Base-by-base conservation (phyloP, 805 yeast genomes). In the Metschnikowia anglica region DNA sequence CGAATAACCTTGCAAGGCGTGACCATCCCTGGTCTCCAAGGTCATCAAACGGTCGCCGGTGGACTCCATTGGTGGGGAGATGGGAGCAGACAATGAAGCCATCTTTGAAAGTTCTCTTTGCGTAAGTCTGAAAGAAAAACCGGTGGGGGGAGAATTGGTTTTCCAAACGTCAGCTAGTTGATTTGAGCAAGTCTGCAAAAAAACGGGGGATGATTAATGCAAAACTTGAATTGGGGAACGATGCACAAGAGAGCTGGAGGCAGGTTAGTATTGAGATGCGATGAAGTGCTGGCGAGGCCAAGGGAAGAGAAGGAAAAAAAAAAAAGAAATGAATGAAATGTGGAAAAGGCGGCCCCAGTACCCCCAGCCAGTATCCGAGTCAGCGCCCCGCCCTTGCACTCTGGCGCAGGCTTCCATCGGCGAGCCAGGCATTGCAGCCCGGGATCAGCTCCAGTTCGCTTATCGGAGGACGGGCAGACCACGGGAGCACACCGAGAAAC, bases 1-100 rank as follows among this genome's bases (percentile, higher is more conserved):
- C 16, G 98, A 91, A 73, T 85, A 88, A 70, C 99, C 99, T 70
- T 88, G 93, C 56, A 91, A 76, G 45, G 83, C 79, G 51, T 81
- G 67, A 55, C 97, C 97, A 65, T 87, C 89, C 57, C 85, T 85
- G 56, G 93, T 79, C 70, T 90, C 96, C 63, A 90, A 80, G 47
- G 95, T 83, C 77, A 88, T 80, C 67, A 89, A 72, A 56, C 84
- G 82, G 73, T 87, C 88, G 55, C 88, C 88, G 46, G 83, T 80
- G 43, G 88, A 73, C 59, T 85, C 85, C 82, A 88, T 79, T 53
- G 96, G 93, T 41, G 96, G 96, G 55, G 95, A 77, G 61, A 89
- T 87, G 42, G 97, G 96, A 58, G 81, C 80, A 53, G 89, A 80
- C 56, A 84, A 82, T 55, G 63, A 64, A 54, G 74, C 57, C 57